These are phyloP conservation scores for Botrytis sinoallii DNA, from an alignment of 2,329 filamentous ascomycete species.

Conservation along the genomic window DNA sequence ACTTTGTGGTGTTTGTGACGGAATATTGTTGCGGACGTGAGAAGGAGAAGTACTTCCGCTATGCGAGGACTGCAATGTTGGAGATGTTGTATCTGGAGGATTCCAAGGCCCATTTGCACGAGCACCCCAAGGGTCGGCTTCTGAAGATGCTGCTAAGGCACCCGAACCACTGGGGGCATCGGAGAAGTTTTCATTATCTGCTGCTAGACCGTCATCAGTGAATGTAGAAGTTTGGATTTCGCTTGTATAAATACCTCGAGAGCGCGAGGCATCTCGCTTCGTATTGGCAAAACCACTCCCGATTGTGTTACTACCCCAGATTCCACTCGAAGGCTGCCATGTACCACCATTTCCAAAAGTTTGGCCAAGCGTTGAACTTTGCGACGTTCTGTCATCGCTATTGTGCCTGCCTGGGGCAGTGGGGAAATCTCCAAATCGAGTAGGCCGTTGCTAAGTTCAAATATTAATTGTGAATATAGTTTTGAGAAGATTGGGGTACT, in stretches of 20 bases:
- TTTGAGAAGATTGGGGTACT: constrained; percentile 39
- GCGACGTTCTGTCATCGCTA: constrained; percentile 38
- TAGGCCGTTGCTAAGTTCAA: constrained; percentile 32
- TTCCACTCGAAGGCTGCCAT: constrained; percentile 42
- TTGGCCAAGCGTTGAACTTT: constrained; percentile 41
- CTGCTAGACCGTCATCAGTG: constrained; percentile 34
- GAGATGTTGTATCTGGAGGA: constrained; percentile 45
- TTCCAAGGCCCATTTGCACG: constrained; percentile 58
- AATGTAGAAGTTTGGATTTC: constrained; percentile 18
- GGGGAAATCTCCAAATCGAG: constrained; percentile 42
- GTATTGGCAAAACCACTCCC: constrained; percentile 46
- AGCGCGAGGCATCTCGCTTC: constrained; percentile 45
- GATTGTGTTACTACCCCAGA: constrained; percentile 51
- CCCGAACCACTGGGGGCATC: constrained; percentile 65
- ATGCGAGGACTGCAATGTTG: constrained; percentile 45
- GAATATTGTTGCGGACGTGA: constrained; percentile 49
- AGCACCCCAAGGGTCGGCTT: constrained; percentile 60
- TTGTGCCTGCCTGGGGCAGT: constrained; percentile 34
- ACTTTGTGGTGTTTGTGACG: constrained; percentile 38
- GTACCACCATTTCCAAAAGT: constrained; percentile 44
- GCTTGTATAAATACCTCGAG: constrained; percentile 46
- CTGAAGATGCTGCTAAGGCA: constrained; percentile 65
- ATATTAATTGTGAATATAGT: constrained; percentile 29
- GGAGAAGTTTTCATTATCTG: constrained; percentile 42
- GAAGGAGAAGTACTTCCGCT: constrained; percentile 57